phyloP scores from a whole-genome alignment of 208 protist genomes.

The Jaenimonas drosophilae region DNA sequence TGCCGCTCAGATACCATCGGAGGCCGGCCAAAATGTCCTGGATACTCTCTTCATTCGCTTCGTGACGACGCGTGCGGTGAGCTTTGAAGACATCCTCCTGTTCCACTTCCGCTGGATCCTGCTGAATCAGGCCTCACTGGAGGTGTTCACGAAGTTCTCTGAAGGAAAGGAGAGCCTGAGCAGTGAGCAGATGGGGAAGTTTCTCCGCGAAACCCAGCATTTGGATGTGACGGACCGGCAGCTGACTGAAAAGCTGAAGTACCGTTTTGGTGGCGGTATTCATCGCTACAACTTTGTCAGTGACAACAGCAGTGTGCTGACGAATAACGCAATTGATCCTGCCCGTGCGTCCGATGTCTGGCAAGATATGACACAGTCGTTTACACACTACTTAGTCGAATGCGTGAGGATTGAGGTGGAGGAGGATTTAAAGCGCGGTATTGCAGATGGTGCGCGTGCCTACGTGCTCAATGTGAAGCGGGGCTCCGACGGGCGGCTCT shows the following conservation, averaged over 20 bases:
- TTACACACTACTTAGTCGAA: slow-evolving; percentile 70
- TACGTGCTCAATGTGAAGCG: background rate
- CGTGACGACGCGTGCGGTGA: slow-evolving; percentile 16
- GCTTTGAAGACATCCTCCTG: slow-evolving; percentile 58
- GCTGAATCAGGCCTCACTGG: slow-evolving; percentile 44
- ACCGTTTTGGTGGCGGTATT: slow-evolving; percentile 73
- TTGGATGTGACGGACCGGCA: slow-evolving; percentile 64
- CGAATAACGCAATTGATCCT: slow-evolving; percentile 77
- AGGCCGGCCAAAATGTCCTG: slow-evolving; percentile 31
- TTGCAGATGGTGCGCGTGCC: slow-evolving; percentile 13
- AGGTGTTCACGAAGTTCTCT: slow-evolving; percentile 71
- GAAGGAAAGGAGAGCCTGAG: slow-evolving; percentile 53
- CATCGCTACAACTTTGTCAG: slow-evolving; percentile 84
- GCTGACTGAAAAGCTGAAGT: slow-evolving; percentile 77
- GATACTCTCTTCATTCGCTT: slow-evolving; percentile 56
- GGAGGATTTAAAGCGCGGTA: slow-evolving; percentile 46
- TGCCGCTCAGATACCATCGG: slow-evolving; percentile 20
- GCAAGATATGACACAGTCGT: slow-evolving; percentile 87
- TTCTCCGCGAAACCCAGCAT: slow-evolving; percentile 62
- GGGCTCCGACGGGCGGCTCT: slow-evolving; percentile 27
- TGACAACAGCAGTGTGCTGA: slow-evolving; percentile 66
- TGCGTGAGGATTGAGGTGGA: slow-evolving; percentile 53
- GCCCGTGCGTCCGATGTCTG: slow-evolving; percentile 64
- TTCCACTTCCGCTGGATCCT: slow-evolving; percentile 56
- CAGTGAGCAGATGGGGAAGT: slow-evolving; percentile 63